Base-by-base conservation (phyloP, 1,284 basidiomycete species). In the Pseudozyma sp. region DNA sequence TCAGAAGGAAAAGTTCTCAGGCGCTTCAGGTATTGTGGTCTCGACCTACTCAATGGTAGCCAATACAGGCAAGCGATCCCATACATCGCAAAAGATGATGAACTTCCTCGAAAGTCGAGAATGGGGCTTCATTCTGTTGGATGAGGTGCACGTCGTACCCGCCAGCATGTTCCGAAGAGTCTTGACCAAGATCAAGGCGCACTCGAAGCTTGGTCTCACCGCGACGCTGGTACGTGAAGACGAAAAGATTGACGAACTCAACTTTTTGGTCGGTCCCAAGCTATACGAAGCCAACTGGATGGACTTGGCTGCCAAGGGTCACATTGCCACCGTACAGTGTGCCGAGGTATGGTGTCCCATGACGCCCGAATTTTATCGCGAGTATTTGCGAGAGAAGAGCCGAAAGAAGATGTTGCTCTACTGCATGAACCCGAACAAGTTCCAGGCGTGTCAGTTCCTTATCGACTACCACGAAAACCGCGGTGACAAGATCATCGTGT, bases 241-340 rank as follows among this genome's bases (percentile, higher is more conserved):
- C 84, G 97, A 99, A 86, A 98, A 98, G 88, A 99, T 99, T 80
- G 92, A 93, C 36, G 97, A 99, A 87, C 88, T 99, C 64, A 98
- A 98, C 85, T 99, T 98, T 85, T 93, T 99, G 89, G 98, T 99
- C 83, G 97, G 97, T 1, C 97, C 97, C 5, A 99, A 99, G 87
- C 89, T 99, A 48, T 99, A 99, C 85, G 97, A 99, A 86, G 97
- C 97, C 8, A 99, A 99, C 85, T 99, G 97, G 97, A 99, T 99
- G 96, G 97, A 99, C 86, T 90, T 99, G 76, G 97, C 97, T 36
- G 94, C 94, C 65, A 98, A 99, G 86, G 97, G 97, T 0, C 97
- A 99, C 86, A 99, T 99, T 83, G 97, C 97, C 5, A 99, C 97
- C 78, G 97, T 99, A 19, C 97, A 98, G 89, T 84, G 78, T 85